Evolutionary conservation across 176 grass and related monocot genomes (phyloP), one percentile per base, ranked within the genome.

Genomic region (Eleusine indica): DNA sequence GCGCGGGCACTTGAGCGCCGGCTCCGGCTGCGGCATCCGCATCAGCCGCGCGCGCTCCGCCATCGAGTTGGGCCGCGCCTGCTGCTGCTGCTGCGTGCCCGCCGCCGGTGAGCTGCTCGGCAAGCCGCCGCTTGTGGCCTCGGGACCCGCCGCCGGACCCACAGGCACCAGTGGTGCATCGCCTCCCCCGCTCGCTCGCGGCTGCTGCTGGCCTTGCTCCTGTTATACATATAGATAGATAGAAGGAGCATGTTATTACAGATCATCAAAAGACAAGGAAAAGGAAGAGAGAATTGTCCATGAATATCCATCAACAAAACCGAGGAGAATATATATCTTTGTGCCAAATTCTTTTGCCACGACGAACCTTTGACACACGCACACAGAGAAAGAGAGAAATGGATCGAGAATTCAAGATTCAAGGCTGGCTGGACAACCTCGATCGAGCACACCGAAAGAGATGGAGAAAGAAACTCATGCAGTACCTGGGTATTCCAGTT

Each of bases 401-500:
- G 32, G 32, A 35, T 35, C 32, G 32, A 35, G 10, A 64, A 30
- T 14, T 79, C 83, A 74, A 54, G 70, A 70, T 87, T 76, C 71
- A 65, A 40, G 58, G 9, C 18, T 9, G 18, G n/a, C 40, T 66
- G 70, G 43, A 49, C 21, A 46, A 37, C 44, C 44, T 37, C 49
- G 10, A 37, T 37, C 49, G 10, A 37, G 32, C 18, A 89, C 19
- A 56, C 22, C 80, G 22, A 32, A 52, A 32, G 70, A 60, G 40
- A 75, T 78, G 28, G 71, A 67, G 49, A 74, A 82, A 90, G 53
- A 65, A 85, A 83, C 79, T 87, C 68, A 79, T 51, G 74, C 63
- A 78, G 88, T 90, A 94, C 90, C 92, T 94, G 92, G 90, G 83
- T 86, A 79, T 94, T 94, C 95, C 95, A 97, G 44, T 47, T 41